Percentiles rank a stretch among this genome's conserved stretches.
These are phyloP conservation scores for Cystobasidium tubakii DNA, from an alignment of 768 basidiomycete species.

Conservation along the genomic window DNA sequence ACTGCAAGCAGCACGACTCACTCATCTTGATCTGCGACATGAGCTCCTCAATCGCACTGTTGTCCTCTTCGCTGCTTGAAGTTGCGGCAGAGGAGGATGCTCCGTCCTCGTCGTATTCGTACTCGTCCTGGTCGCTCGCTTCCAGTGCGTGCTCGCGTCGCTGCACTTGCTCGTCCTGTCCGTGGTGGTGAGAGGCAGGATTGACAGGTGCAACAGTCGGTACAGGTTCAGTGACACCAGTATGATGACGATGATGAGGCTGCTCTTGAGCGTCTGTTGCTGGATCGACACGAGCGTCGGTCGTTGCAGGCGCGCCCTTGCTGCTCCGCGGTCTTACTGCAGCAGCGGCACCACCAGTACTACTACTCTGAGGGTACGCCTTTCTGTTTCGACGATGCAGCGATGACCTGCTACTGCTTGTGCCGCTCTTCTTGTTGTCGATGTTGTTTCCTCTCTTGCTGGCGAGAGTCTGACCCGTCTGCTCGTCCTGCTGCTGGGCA, in stretches of 20 bases:
- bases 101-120: slow-evolving; percentile 4
- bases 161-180: background rate
- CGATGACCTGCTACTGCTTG: background rate
- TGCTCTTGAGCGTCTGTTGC: too few species aligned
- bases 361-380: too few species aligned
- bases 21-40: slow-evolving; percentile 35
- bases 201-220: background rate
- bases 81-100: background rate
- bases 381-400: background rate
- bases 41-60: slow-evolving; percentile 2
- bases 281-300: too few species aligned
- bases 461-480: background rate
- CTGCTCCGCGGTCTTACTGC: too few species aligned
- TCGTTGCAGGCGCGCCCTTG: too few species aligned
- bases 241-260: too few species aligned
- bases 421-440: background rate
- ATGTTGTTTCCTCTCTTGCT: background rate
- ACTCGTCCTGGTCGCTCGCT: background rate
- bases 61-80: background rate
- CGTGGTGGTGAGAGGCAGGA: background rate
- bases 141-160: background rate
- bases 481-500: background rate
- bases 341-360: too few species aligned
- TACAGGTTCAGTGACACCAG: too few species aligned
- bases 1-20: slow-evolving; percentile 1